phyloP scores from a whole-genome alignment of 768 basidiomycete genomes.

The Rhizopogon vesiculosus region DNA sequence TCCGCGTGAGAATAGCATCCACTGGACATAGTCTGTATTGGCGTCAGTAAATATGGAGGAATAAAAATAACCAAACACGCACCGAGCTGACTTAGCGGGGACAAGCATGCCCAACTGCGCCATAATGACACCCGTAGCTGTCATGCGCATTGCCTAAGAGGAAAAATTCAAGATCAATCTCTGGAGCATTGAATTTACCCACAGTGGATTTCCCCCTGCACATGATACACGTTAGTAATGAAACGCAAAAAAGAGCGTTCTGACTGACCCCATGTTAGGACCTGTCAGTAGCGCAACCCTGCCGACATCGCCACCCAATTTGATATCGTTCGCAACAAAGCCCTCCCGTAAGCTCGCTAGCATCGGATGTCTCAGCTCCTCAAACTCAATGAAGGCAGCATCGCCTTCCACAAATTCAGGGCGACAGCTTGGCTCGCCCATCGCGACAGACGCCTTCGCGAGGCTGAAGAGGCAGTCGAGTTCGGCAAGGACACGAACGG shows the following conservation, averaged over 20 bases:
- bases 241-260: background rate
- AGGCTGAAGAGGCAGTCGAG: conserved; percentile 94
- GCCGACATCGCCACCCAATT: conserved; percentile 70
- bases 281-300: conserved; percentile 85
- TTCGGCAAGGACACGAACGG: conserved; percentile 83
- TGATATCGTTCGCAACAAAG: conserved; percentile 94
- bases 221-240: background rate
- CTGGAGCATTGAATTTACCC: conserved; percentile 9
- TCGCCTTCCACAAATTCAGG: conserved; percentile 84
- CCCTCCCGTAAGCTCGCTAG: conserved; percentile 60
- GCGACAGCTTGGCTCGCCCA: conserved; percentile 92
- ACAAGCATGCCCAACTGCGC: conserved; percentile 96
- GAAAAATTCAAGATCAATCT: background rate
- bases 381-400: conserved; percentile 79
- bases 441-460: conserved; percentile 81
- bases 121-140: conserved; percentile 91
- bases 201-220: conserved; percentile 75
- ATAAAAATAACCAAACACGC: conserved; percentile 11
- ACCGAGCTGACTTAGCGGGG: conserved; percentile 80
- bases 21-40: conserved; percentile 71
- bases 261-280: conserved; percentile 81
- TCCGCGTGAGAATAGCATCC: conserved; percentile 90
- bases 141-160: conserved; percentile 84
- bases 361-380: conserved; percentile 86
- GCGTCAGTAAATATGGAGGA: conserved; percentile 3